These are phyloP conservation scores for Pilatotrama ljubarskyi DNA, from an alignment of 768 basidiomycete species.

Conservation along the genomic window DNA sequence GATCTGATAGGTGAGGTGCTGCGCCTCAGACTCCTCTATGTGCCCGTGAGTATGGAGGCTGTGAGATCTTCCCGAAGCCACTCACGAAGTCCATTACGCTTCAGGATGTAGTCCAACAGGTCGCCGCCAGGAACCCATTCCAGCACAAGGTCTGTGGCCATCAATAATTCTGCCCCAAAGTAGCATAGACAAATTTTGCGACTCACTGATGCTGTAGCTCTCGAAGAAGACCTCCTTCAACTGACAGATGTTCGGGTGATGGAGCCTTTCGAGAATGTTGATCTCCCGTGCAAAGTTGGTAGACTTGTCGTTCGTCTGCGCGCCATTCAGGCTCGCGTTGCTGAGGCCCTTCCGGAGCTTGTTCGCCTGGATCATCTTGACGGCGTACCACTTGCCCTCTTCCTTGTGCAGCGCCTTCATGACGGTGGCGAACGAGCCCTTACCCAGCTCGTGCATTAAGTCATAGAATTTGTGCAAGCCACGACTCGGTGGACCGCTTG, in stretches of 20 bases:
- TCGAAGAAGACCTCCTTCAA: conserved; percentile 77
- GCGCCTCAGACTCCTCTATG: conserved; percentile 54
- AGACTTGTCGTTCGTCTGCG: conserved; percentile 1
- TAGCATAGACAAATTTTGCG: conserved; percentile 13
- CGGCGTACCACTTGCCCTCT: conserved; percentile 76
- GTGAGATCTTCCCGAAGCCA: conserved; percentile 4
- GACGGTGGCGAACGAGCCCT: conserved; percentile 91
- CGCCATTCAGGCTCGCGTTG: conserved; percentile 10
- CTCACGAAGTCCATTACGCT: conserved; percentile 60
- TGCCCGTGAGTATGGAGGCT: neutral
- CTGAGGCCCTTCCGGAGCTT: conserved; percentile 40
- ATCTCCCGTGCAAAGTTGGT: conserved; percentile 68
- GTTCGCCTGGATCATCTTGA: conserved; percentile 78
- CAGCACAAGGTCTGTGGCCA: conserved; percentile 67
- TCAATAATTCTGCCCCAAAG: conserved; percentile 34
- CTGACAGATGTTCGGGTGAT: conserved; percentile 82
- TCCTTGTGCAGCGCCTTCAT: conserved; percentile 73
- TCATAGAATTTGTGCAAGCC: conserved; percentile 71
- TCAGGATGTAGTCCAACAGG: conserved; percentile 77
- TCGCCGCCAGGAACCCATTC: conserved; percentile 90
- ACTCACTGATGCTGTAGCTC: conserved; percentile 57
- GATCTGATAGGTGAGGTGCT: conserved; percentile 78
- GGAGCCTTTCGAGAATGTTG: conserved; percentile 70
- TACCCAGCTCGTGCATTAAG: conserved; percentile 71
- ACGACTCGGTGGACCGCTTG: conserved; percentile 45